Evolutionary conservation across 495 filamentous ascomycete species (phyloP), one percentile per base, ranked within the genome.

Genomic region (Penicillium steckii): DNA sequence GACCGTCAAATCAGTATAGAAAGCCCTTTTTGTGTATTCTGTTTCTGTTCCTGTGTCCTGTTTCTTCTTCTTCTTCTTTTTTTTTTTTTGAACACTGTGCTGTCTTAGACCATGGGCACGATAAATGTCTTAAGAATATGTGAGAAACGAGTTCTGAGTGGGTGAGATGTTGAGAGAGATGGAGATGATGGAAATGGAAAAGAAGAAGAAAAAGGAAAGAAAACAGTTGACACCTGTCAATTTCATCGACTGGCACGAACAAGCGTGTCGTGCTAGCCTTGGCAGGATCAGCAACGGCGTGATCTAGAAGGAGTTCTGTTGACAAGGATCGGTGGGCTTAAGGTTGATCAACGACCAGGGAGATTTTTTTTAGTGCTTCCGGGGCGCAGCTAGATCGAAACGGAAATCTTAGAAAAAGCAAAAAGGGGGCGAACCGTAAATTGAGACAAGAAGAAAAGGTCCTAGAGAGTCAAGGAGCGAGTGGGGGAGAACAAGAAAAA

Each of bases 171-270:
- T 37, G 40, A 18, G 13, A 52, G 17, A 52, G 32, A 4, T 42
- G 41, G 54, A 30, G 40, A 38, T 32, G 26, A 30, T 25, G 18
- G 12, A 56, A 24, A 32, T 19, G 33, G 32, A 50, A 26, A 25
- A 30, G 33, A 27, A 49, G 25, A 49, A 49, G 33, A 49, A 41
- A 21, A 37, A 43, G 29, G 46, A 45, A 50, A 32, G 47, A 48
- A 52, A 19, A 40, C 3, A 44, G 38, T 33, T 64, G 57, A 59
- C 60, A 66, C 57, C 57, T 66, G 61, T 66, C 63, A 66, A 37
- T 58, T 58, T 47, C 38, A 56, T 51, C 52, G 42, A 23, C 21
- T 8, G 38, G 19, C 38, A 41, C 43, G 38, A 49, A 27, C 50
- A 46, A 52, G 60, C 41, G 58, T 40, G 23, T 24, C 18, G 21